Evolutionary conservation across 2,329 filamentous ascomycete species (phyloP), one percentile per base, ranked within the genome.

Genomic region (Aschersonia sp.): DNA sequence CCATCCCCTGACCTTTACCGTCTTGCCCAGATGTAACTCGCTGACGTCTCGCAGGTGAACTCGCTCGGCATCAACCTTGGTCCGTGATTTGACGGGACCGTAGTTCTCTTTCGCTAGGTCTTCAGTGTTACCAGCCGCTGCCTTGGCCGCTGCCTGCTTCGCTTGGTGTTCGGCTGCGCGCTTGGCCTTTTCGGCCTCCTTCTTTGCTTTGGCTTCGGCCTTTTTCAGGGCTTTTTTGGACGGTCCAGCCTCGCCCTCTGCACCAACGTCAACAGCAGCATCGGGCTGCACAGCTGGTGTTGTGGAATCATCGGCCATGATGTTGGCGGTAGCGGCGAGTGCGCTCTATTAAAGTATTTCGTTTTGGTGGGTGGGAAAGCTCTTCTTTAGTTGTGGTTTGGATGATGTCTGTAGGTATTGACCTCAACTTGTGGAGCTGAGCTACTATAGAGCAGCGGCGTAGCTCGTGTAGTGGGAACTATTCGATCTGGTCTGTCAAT

Each of bases 131-230:
- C 82, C 77, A 44, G 74, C 75, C 35, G 78, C 75, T 35, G 79
- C 81, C 52, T 81, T 80, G 53, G 79, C 77, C 42, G 81, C 80
- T 51, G 82, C 83, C 50, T 79, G 77, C 40, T 78, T 78, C 51
- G 84, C 84, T 60, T 85, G 84, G 59, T 84, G 82, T 56, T 87
- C 84, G n/a, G 82, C 84, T 48, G 78, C 73, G 65, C 80, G 69
- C 62, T 77, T 62, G 58, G 84, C 84, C 67, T 94, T 94, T 61
- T 80, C 75, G 9, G 84, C 85, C 67, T 94, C 89, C 64, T 91
- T 89, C 70, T 89, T 89, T 31, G 89, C 86, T 70, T 94, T 94
- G 52, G 76, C 76, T 57, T 85, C 84, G 44, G 85, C 82, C 72
- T 94, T 94, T 72, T 94, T 94, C 54, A 84, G 69, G 12, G 81